Evolutionary conservation across 108 stramenopile species (phyloP).

Genomic region (Pseudonitzschia pungens): DNA sequence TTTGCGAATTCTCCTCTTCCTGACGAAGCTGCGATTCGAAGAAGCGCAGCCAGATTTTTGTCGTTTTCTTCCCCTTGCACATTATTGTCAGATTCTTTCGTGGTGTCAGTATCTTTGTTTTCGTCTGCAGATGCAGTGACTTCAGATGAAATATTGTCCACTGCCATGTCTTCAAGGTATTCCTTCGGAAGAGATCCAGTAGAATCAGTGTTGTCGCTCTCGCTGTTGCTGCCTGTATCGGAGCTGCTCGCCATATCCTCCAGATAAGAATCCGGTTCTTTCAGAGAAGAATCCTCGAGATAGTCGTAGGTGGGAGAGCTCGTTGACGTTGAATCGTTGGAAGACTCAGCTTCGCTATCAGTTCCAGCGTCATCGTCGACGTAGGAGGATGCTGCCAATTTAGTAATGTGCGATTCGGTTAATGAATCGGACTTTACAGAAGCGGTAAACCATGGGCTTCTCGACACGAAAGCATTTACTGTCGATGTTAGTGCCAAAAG

Average conservation of each 20-base stretch:
- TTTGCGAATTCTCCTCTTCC: slow-evolving; percentile 76
- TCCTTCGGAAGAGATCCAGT: background rate
- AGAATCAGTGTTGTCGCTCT: background rate
- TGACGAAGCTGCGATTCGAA: slow-evolving; percentile 57
- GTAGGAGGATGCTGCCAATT: background rate
- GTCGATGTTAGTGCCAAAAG: slow-evolving; percentile 9
- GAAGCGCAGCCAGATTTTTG: background rate
- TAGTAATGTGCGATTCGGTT: background rate
- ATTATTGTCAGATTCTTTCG: background rate
- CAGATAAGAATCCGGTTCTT: slow-evolving; percentile 4
- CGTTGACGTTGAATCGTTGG: background rate
- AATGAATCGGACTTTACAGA: background rate
- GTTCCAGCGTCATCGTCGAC: slow-evolving; percentile 2
- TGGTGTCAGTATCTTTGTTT: background rate
- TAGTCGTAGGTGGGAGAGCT: background rate
- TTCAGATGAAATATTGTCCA: background rate
- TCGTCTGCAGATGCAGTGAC: background rate
- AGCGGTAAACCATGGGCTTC: background rate
- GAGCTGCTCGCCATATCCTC: slow-evolving; percentile 7
- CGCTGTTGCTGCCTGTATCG: background rate
- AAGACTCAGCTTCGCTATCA: background rate
- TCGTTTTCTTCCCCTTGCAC: background rate
- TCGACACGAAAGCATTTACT: slow-evolving; percentile 8
- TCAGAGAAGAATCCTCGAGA: background rate
- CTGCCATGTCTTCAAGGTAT: background rate